phyloP scores from a whole-genome alignment of 1,139 yeast species.

The Magnusiomyces tetraspermus region DNA sequence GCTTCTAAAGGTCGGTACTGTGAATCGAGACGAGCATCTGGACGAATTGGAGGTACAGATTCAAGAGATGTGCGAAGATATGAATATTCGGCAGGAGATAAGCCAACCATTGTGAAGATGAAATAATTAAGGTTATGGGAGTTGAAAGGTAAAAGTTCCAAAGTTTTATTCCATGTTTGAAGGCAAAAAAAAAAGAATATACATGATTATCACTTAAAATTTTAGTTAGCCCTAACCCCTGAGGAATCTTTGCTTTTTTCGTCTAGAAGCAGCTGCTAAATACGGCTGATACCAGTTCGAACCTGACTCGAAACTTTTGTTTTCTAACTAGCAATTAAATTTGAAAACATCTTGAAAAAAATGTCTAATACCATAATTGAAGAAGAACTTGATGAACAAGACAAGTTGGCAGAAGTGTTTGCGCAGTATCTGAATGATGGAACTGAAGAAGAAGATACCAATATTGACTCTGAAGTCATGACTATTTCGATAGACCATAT shows the following conservation, averaged over 20 bases:
- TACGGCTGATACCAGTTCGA: too few relatives aligned
- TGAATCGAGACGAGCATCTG: slow-evolving; percentile 64
- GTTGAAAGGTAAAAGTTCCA: too few relatives aligned
- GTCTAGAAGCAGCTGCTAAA: too few relatives aligned
- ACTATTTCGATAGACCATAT: slow-evolving; percentile 4
- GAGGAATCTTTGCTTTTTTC: not conserved
- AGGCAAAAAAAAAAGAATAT: not conserved
- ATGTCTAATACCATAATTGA: too few relatives aligned
- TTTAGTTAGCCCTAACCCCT: not conserved
- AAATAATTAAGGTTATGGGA: too few relatives aligned
- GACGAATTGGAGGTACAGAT: slow-evolving; percentile 57
- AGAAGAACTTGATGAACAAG: not conserved
- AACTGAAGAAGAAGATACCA: not conserved
- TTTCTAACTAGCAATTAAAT: too few relatives aligned
- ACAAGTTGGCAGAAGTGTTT: not conserved
- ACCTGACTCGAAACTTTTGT: too few relatives aligned
- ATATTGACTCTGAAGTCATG: not conserved
- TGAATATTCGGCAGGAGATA: slow-evolving; percentile 81
- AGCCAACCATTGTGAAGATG: slow-evolving; percentile 8
- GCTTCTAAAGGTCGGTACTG: slow-evolving; percentile 87
- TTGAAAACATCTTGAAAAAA: too few relatives aligned
- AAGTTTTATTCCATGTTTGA: too few relatives aligned
- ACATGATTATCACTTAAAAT: not conserved
- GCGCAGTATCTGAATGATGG: not conserved
- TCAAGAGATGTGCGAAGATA: slow-evolving; percentile 66